Percentiles rank a stretch among this genome's conserved stretches.
Evolutionary conservation across 1,284 basidiomycete genomes (phyloP).

Genomic region (Wolfiporia cocos): DNA sequence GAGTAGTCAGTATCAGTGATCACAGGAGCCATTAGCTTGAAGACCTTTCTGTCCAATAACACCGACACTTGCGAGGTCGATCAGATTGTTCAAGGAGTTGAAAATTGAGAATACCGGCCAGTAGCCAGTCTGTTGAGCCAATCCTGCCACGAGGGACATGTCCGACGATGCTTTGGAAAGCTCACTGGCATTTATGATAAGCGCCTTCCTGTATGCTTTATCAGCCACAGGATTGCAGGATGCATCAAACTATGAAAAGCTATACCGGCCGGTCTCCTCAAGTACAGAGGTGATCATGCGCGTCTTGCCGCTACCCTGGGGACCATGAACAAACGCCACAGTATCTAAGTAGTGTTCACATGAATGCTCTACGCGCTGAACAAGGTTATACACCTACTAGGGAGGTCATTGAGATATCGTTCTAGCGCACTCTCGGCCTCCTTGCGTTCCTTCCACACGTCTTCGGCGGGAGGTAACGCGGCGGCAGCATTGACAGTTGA

Average conservation of each 20-base stretch:
- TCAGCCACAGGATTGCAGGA: neutral
- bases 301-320: conserved; percentile 87
- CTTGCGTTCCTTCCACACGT: conserved; percentile 78
- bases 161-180: conserved; percentile 76
- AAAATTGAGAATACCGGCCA: conserved; percentile 90
- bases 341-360: conserved; percentile 35
- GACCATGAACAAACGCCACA: conserved; percentile 83
- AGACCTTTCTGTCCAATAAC: conserved; percentile 91
- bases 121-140: conserved; percentile 86
- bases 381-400: conserved; percentile 37
- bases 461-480: conserved; percentile 17
- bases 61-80: conserved; percentile 91
- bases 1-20: neutral
- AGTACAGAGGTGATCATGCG: conserved; percentile 63
- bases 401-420: conserved; percentile 70
- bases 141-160: conserved; percentile 54
- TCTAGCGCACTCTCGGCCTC: conserved; percentile 69
- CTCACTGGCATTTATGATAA: conserved; percentile 80
- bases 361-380: neutral
- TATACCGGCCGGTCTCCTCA: conserved; percentile 53
- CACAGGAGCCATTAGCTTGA: neutral
- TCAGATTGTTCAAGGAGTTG: conserved; percentile 78
- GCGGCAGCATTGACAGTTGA: conserved; percentile 7
- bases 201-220: conserved; percentile 43
- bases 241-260: neutral